A percentile compares a stretch with the other conserved stretches of the same genome.
phyloP scores from a whole-genome alignment of 129 eudicot genomes.

The Helichrysum umbraculigerum region DNA sequence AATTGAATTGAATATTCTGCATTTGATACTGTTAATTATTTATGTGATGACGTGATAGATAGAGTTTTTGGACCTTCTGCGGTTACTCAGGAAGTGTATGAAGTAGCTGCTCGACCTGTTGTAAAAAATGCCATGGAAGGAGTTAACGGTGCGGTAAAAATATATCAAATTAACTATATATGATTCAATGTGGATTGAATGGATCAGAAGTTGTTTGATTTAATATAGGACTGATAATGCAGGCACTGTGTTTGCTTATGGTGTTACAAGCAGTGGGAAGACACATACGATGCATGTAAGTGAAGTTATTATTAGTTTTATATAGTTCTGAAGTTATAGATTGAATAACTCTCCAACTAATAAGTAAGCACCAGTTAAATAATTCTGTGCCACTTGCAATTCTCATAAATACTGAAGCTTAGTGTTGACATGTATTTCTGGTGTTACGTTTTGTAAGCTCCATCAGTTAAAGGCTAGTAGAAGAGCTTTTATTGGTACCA shows the following conservation, averaged over 20 bases:
- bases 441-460: neutral
- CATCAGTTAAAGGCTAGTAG: neutral
- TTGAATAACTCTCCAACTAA: constrained; percentile 1
- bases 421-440: constrained; percentile 8
- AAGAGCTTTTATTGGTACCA: neutral
- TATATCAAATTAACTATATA: constrained; percentile 5
- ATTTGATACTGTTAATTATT: constrained; percentile 14
- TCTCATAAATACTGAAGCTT: constrained; percentile 4
- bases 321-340: constrained; percentile 2
- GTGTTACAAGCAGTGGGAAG: constrained; percentile 99
- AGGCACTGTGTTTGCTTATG: constrained; percentile 99
- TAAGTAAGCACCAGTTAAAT: neutral
- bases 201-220: constrained; percentile 14
- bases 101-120: constrained; percentile 93
- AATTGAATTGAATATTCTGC: neutral
- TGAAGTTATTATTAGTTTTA: constrained; percentile 15
- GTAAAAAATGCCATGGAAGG: constrained; percentile 98
- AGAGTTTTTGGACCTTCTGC: constrained; percentile 83
- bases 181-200: neutral
- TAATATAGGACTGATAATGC: constrained; percentile 37
- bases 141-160: constrained; percentile 65
- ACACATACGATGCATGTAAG: constrained; percentile 99
- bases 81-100: constrained; percentile 83
- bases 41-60: constrained; percentile 50
- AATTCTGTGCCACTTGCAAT: neutral